A percentile compares a stretch with the other conserved stretches of the same genome.
phyloP scores from a whole-genome alignment of 2,329 filamentous ascomycete species.

The Xylaria multiplex region DNA sequence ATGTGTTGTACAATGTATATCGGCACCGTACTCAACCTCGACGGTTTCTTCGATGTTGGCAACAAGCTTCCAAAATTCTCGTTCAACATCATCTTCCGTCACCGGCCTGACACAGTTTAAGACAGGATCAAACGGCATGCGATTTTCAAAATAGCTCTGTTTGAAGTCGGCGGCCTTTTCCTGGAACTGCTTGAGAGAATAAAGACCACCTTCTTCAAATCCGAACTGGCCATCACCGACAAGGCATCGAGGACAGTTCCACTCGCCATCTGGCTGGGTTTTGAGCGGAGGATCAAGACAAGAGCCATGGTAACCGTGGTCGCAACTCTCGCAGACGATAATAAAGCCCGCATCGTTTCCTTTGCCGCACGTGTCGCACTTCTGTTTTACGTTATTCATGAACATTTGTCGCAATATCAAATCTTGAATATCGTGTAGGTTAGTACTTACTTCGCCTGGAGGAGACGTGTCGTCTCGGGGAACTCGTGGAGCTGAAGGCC shows the following conservation, averaged over 20 bases:
- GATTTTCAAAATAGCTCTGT: conserved; percentile 89
- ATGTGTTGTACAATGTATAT: conserved; percentile 98
- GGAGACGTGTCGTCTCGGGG: conserved; percentile 62
- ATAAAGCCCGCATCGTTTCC: conserved; percentile 77
- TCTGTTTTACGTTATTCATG: conserved; percentile 57
- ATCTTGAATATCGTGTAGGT: not conserved
- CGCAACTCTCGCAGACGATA: conserved; percentile 89
- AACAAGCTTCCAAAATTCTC: conserved; percentile 95
- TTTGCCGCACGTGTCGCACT: conserved; percentile 87
- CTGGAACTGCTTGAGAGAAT: conserved; percentile 95
- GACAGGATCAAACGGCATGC: conserved; percentile 87
- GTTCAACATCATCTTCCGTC: conserved; percentile 94
- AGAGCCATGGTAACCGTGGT: conserved; percentile 83
- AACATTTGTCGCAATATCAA: not conserved
- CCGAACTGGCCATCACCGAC: conserved; percentile 97
- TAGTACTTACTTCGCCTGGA: conserved; percentile 55
- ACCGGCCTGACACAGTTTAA: conserved; percentile 83
- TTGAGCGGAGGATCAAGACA: conserved; percentile 90
- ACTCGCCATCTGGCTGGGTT: conserved; percentile 82
- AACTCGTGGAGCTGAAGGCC: conserved; percentile 78
- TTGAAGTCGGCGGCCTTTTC: conserved; percentile 97
- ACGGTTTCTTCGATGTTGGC: conserved; percentile 94
- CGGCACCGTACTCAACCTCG: conserved; percentile 96
- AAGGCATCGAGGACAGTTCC: conserved; percentile 95
- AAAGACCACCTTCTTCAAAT: conserved; percentile 95